A percentile compares a stretch with the other conserved stretches of the same genome.
phyloP scores from a whole-genome alignment of 2,329 filamentous ascomycete species.

The Myriangium duriaei region DNA sequence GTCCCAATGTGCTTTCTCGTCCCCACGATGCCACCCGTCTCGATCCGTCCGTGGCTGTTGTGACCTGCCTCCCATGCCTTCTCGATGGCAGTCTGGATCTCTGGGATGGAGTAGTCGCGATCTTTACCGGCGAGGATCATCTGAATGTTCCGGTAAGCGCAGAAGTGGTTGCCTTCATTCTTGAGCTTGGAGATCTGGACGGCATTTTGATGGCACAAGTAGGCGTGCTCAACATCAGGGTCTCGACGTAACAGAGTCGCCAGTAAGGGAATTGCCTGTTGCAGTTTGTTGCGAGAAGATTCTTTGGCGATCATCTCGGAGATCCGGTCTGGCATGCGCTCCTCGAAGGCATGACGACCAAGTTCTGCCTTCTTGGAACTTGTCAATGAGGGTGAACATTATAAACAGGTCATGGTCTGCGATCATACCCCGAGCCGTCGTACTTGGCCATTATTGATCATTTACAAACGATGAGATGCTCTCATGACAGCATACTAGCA shows the following conservation, averaged over 20 bases:
- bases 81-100: constrained; percentile 78
- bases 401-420: no score
- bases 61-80: constrained; percentile 75
- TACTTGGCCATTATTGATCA: no score
- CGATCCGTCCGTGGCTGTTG: constrained; percentile 56
- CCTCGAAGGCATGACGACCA: constrained; percentile 33
- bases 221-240: constrained; percentile 52
- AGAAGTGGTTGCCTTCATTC: constrained; percentile 60
- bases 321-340: constrained; percentile 31
- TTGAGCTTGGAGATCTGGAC: constrained; percentile 70
- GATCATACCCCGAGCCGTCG: no score
- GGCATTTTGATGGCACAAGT: constrained; percentile 62
- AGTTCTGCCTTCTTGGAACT: constrained; percentile 29
- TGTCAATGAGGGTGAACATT: no score
- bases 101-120: constrained; percentile 50
- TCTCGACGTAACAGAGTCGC: constrained; percentile 44
- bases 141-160: constrained; percentile 90
- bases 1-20: constrained; percentile 96
- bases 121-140: constrained; percentile 71
- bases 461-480: no score
- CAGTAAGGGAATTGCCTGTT: constrained; percentile 30
- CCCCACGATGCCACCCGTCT: constrained; percentile 72
- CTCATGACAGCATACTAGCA: no score
- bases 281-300: constrained; percentile 28
- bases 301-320: constrained; percentile 27